Evolutionary conservation across 306 rosid species (phyloP).

Genomic region (Medicago ruthenica): DNA sequence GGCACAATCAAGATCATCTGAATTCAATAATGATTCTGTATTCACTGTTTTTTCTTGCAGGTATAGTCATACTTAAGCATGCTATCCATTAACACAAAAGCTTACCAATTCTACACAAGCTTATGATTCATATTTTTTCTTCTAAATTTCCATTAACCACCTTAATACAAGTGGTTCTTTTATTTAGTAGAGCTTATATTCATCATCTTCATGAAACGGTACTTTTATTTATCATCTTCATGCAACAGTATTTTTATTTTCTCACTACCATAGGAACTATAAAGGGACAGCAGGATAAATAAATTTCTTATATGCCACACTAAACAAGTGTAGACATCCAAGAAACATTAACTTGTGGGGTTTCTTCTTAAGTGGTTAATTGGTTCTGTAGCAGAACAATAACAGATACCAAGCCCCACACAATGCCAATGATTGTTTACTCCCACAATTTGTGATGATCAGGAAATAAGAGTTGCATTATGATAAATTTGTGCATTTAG

Average conservation of each 20-base stretch:
- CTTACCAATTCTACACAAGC: neutral
- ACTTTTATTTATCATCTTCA: constrained; percentile 6
- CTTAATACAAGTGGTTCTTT: neutral
- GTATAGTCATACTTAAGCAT: neutral
- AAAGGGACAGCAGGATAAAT: constrained; percentile 19
- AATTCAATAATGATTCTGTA: constrained; percentile 10
- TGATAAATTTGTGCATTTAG: constrained; percentile 31
- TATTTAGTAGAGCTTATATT: constrained; percentile 9
- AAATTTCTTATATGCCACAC: constrained; percentile 18
- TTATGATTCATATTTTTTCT: constrained; percentile 6
- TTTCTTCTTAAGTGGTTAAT: constrained; percentile 29
- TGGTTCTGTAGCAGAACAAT: constrained; percentile 15
- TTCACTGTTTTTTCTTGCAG: constrained; percentile 28
- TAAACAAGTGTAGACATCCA: constrained; percentile 21
- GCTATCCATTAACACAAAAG: neutral
- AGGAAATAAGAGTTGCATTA: constrained; percentile 20
- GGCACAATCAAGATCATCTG: constrained; percentile 18
- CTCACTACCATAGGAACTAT: neutral
- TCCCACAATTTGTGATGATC: constrained; percentile 13
- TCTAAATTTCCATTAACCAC: constrained; percentile 25
- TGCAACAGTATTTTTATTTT: too few species aligned
- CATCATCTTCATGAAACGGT: constrained; percentile 38
- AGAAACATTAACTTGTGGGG: constrained; percentile 21
- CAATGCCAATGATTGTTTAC: constrained; percentile 8
- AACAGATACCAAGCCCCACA: neutral